These are phyloP conservation scores for Hypoxylon trugodes DNA, from an alignment of 495 filamentous ascomycete species.

Conservation along the genomic window DNA sequence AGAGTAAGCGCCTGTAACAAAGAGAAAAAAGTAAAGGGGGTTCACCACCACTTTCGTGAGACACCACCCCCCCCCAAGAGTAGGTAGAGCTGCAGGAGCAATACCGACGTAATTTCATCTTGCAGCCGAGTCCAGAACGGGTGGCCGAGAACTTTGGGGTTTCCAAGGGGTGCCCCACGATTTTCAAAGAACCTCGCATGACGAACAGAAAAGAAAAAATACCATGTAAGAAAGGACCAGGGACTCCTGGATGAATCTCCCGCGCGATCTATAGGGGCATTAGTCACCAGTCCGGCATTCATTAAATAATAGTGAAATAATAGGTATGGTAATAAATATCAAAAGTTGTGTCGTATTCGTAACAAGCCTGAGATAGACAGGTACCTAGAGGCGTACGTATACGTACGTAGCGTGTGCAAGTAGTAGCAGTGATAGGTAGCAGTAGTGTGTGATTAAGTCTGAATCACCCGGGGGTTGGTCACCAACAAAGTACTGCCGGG, in stretches of 20 bases:
- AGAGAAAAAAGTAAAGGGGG: conserved; percentile 7
- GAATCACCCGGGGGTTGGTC: conserved; percentile 20
- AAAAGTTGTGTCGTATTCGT: conserved; percentile 26
- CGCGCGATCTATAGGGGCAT: conserved; percentile 12
- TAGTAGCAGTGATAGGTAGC: too few relatives aligned
- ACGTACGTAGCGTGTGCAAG: too few relatives aligned
- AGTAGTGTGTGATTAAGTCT: conserved; percentile 15
- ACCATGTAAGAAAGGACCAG: not conserved
- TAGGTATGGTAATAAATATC: too few relatives aligned
- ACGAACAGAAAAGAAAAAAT: conserved; percentile 18
- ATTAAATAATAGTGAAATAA: too few relatives aligned
- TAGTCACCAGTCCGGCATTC: conserved; percentile 31
- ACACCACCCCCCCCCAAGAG: conserved; percentile 13
- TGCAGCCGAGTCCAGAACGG: conserved; percentile 39
- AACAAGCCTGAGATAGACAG: too few relatives aligned
- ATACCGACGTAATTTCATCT: conserved; percentile 45
- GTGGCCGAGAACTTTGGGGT: conserved; percentile 32
- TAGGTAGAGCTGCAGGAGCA: conserved; percentile 39
- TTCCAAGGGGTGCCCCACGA: conserved; percentile 40
- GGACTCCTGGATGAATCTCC: not conserved
- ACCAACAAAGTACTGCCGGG: conserved; percentile 33
- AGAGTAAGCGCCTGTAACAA: not conserved
- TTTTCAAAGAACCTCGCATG: conserved; percentile 34
- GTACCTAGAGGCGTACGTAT: too few relatives aligned
- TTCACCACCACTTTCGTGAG: too few relatives aligned